Conservation (phyloP, 768 basidiomycete species). For the Leccinum imitatum region DNA sequence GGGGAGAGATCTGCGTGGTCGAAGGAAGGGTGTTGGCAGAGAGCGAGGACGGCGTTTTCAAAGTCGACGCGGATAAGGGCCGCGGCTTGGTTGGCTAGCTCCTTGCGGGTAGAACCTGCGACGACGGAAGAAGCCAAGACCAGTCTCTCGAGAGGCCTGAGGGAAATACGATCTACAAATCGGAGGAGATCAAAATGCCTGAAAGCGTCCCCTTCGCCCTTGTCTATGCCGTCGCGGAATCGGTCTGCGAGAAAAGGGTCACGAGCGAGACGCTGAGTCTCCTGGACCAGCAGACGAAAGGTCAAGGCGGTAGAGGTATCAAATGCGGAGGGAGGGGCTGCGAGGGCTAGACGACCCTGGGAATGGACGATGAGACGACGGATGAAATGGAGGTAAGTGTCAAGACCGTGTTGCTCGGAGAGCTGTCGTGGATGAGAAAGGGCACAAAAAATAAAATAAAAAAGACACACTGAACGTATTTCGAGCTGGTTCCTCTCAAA, state of each 20-base stretch:
- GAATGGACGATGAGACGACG: conserved; percentile 92
- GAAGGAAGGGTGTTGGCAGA: conserved; percentile 79
- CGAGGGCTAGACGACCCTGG: conserved; percentile 63
- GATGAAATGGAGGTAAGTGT: conserved; percentile 97
- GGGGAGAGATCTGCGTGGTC: conserved; percentile 79
- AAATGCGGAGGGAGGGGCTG: conserved; percentile 59
- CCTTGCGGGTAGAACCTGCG: conserved; percentile 56
- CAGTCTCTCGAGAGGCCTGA: conserved; percentile 76
- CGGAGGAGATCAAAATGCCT: conserved; percentile 80
- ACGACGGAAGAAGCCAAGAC: conserved; percentile 76
- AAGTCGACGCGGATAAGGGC: conserved; percentile 74
- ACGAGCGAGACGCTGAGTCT: conserved; percentile 84
- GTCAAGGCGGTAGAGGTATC: conserved; percentile 78
- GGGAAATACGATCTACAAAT: conserved; percentile 79
- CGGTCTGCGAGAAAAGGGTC: conserved; percentile 90
- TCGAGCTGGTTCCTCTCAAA: conserved; percentile 93
- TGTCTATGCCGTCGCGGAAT: conserved; percentile 87
- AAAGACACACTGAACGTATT: conserved; percentile 82
- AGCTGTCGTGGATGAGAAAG: conserved; percentile 53
- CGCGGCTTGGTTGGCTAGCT: conserved; percentile 59
- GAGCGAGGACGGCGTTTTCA: conserved; percentile 70
- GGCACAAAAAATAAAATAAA: conserved; percentile 11
- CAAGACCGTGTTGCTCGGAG: conserved; percentile 94
- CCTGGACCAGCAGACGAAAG: conserved; percentile 83
- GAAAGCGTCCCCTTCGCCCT: conserved; percentile 81